Evolutionary conservation across 148 eudicot genomes (phyloP).

Genomic region (Fagopyrum tataricum): DNA sequence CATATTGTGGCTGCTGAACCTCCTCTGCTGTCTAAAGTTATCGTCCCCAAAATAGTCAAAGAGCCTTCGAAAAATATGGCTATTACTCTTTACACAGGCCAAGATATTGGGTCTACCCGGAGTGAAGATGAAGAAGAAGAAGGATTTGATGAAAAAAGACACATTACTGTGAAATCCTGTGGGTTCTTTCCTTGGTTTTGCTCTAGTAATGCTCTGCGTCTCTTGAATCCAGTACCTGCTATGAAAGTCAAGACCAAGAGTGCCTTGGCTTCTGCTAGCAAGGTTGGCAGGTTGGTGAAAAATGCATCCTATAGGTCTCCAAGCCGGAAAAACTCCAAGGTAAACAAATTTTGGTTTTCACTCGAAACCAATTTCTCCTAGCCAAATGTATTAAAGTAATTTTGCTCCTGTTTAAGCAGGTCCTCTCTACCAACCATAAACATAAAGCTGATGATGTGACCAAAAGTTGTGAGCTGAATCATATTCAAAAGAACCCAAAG

Average conservation of each 20-base stretch:
- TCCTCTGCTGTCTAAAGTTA: conserved; percentile 16
- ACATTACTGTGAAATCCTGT: conserved; percentile 42
- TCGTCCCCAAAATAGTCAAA: conserved; percentile 14
- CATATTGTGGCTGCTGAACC: conserved; percentile 31
- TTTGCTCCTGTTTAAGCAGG: not conserved
- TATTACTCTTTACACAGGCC: conserved; percentile 30
- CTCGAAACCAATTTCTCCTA: not conserved
- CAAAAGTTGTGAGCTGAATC: conserved; percentile 47
- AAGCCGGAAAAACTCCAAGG: conserved; percentile 36
- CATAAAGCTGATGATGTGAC: conserved; percentile 33
- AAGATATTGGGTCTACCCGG: conserved; percentile 29
- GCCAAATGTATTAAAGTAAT: not conserved
- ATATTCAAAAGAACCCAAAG: conserved; percentile 18
- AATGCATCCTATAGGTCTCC: conserved; percentile 47
- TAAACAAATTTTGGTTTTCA: not conserved
- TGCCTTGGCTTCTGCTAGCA: conserved; percentile 36
- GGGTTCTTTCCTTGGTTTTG: conserved; percentile 80
- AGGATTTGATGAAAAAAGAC: conserved; percentile 23
- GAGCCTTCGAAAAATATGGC: conserved; percentile 5
- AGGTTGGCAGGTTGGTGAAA: conserved; percentile 41
- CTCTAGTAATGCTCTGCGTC: conserved; percentile 66
- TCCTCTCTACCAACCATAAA: conserved; percentile 21
- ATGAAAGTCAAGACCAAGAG: conserved; percentile 40
- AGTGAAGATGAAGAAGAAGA: conserved; percentile 50
- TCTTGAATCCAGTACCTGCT: conserved; percentile 59